Evolutionary conservation across 2,329 filamentous ascomycete genomes (phyloP).

Genomic region (Cordyceps pruinosa): DNA sequence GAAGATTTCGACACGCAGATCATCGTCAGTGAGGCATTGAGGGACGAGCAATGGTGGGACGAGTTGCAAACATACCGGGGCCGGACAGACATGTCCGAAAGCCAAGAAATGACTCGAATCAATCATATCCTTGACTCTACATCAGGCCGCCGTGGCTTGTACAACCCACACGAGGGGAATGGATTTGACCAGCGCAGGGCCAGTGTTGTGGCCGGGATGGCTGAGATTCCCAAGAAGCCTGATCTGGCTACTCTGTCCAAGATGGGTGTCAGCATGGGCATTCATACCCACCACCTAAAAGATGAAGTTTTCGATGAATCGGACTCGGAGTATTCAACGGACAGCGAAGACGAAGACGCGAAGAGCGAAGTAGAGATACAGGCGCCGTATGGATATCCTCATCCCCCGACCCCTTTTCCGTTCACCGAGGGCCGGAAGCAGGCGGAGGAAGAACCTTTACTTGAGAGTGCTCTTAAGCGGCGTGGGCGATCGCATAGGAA

Average conservation of each 20-base stretch:
- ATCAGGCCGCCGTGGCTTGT: conserved; percentile 35
- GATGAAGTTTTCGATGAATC: conserved; percentile 49
- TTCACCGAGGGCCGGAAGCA: background rate
- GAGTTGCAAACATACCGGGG: conserved; percentile 56
- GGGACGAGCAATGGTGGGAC: conserved; percentile 76
- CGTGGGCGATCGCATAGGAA: conserved; percentile 3
- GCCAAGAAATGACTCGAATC: conserved; percentile 38
- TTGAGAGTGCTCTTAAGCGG: background rate
- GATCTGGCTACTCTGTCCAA: conserved; percentile 44
- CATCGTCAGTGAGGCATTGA: conserved; percentile 58
- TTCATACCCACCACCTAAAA: conserved; percentile 67
- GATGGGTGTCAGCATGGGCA: conserved; percentile 62
- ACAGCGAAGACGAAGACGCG: conserved; percentile 26
- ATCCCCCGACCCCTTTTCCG: conserved; percentile 5
- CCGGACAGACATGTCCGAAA: conserved; percentile 31
- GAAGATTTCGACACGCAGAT: conserved; percentile 48
- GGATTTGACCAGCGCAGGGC: conserved; percentile 28
- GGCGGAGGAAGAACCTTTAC: background rate
- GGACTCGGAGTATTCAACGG: conserved; percentile 24
- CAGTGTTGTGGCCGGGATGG: conserved; percentile 44
- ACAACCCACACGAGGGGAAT: conserved; percentile 34
- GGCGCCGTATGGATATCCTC: conserved; percentile 6
- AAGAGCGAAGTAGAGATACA: conserved; percentile 25
- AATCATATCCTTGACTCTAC: conserved; percentile 38
- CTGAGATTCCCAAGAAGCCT: conserved; percentile 55